phyloP scores from a whole-genome alignment of 495 filamentous ascomycete species.

The Tetracladium marchalianum region DNA sequence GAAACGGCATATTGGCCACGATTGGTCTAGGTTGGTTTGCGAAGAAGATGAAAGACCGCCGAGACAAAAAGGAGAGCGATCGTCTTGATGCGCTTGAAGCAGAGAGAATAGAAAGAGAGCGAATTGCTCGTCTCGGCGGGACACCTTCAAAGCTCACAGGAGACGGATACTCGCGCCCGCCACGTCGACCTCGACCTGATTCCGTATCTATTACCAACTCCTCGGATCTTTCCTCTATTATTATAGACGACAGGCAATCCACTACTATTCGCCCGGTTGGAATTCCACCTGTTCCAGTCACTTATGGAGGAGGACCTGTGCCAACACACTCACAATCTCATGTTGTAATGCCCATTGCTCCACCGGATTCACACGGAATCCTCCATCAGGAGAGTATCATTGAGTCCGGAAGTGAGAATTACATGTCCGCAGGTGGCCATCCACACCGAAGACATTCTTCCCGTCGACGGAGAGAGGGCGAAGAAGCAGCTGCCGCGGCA shows the following conservation, averaged over 20 bases:
- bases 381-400: conserved; percentile 40
- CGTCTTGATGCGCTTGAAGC: conserved; percentile 49
- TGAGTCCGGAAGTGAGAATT: conserved; percentile 44
- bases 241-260: conserved; percentile 9
- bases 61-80: conserved; percentile 51
- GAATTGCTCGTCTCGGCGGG: conserved; percentile 27
- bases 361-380: conserved; percentile 44
- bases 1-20: conserved; percentile 54
- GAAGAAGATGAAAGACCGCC: conserved; percentile 52
- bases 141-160: conserved; percentile 37
- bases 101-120: conserved; percentile 32
- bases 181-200: conserved; percentile 34
- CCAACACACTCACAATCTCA: conserved; percentile 21
- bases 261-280: conserved; percentile 9
- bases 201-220: conserved; percentile 20
- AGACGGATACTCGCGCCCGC: conserved; percentile 40
- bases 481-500: conserved; percentile 35
- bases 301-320: conserved; percentile 16
- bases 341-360: conserved; percentile 37
- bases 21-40: conserved; percentile 57
- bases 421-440: conserved; percentile 38
- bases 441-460: conserved; percentile 34
- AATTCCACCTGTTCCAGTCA: conserved; percentile 37
- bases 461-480: conserved; percentile 30
- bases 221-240: conserved; percentile 24